Evolutionary conservation across 2,329 filamentous ascomycete genomes (phyloP).

Genomic region (Penicillium sp.): DNA sequence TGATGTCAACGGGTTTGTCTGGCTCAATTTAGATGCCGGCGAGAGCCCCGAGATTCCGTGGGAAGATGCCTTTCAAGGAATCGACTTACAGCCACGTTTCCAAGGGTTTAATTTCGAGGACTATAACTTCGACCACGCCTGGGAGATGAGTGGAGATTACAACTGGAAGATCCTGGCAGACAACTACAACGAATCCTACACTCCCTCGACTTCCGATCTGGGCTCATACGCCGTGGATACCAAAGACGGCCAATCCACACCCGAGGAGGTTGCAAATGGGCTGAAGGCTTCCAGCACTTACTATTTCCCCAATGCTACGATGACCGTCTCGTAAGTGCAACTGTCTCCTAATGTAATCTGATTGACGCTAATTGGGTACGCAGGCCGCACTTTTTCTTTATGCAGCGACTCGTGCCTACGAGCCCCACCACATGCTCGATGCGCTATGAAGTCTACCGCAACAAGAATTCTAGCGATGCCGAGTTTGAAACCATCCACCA

Average conservation of each 20-base stretch:
- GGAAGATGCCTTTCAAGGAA: conserved; percentile 18
- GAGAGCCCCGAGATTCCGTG: conserved; percentile 18
- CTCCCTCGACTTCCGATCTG: conserved; percentile 42
- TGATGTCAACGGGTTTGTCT: conserved; percentile 23
- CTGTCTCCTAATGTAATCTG: no score
- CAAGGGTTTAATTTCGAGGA: conserved; percentile 15
- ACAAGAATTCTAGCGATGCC: conserved; percentile 57
- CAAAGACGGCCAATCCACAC: conserved; percentile 38
- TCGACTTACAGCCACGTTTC: conserved; percentile 17
- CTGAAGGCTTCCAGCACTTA: conserved; percentile 40
- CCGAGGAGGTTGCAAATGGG: conserved; percentile 49
- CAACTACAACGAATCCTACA: conserved; percentile 52
- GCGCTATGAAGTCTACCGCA: conserved; percentile 63
- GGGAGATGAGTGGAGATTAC: conserved; percentile 18
- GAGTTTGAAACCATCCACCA: conserved; percentile 57
- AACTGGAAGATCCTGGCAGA: conserved; percentile 27
- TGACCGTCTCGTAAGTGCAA: conserved; percentile 32
- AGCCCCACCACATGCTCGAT: conserved; percentile 53
- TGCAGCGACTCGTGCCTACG: conserved; percentile 60
- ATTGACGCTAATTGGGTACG: not conserved
- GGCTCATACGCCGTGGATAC: conserved; percentile 53
- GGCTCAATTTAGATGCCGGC: conserved; percentile 22
- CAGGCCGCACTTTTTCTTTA: conserved; percentile 59
- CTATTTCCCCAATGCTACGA: conserved; percentile 36
- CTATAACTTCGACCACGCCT: conserved; percentile 21